Evolutionary conservation across 352 stramenopile species (phyloP), one percentile per base, ranked within the genome.

Genomic region (Aphanomyces stellatus): DNA sequence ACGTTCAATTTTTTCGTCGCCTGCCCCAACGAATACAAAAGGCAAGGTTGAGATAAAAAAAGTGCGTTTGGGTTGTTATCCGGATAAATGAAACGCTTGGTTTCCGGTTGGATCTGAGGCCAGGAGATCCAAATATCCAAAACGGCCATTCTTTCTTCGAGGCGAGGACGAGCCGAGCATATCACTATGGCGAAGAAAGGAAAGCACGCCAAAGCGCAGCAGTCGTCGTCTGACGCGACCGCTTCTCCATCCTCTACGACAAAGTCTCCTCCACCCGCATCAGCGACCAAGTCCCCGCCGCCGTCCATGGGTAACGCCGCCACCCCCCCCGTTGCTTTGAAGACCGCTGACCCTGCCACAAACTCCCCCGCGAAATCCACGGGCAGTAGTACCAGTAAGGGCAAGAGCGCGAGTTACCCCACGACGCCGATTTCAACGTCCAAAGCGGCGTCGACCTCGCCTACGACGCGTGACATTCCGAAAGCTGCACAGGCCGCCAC

Each of bases 171-270:
- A n/a, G n/a, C n/a, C n/a, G n/a, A n/a, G n/a, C n/a, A n/a, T n/a
- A n/a, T n/a, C n/a, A n/a, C n/a, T n/a, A 88, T 89, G 81, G 78
- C 49, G 41, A 89, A 88, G 78, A 91, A 90, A 71, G 69, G 72
- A 22, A 85, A 88, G 71, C 71, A 79, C 35, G 42, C 48, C 59
- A 82, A 78, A 63, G n/a, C n/a, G n/a, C 24, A 64, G 24, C 33
- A 43, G 8, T 31, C 13, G 2, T 7, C 53, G 55, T 13, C 24
- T 48, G 27, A 41, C 53, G 62, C 55, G 31, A n/a, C n/a, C n/a
- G n/a, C n/a, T n/a, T n/a, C n/a, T n/a, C n/a, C n/a, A n/a, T n/a
- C n/a, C n/a, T n/a, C n/a, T n/a, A n/a, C n/a, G n/a, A n/a, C n/a
- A n/a, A n/a, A n/a, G n/a, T n/a, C n/a, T n/a, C n/a, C n/a, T n/a